These are phyloP conservation scores for Debaryomycetaceae sp. DNA, from an alignment of 1,139 yeast species.

Conservation along the genomic window DNA sequence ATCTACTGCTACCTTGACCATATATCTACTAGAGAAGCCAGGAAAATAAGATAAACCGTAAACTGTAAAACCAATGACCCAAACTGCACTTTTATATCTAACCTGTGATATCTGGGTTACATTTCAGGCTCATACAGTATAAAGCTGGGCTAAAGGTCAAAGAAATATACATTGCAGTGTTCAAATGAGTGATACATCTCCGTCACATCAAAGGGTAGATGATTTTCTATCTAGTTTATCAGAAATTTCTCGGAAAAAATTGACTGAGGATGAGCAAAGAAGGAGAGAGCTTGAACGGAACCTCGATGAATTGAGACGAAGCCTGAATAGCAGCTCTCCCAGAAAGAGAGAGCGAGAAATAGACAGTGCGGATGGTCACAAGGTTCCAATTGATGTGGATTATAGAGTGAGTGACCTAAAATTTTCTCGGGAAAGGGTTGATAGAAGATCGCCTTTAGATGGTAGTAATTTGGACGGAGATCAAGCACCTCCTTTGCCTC, in stretches of 20 bases:
- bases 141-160: neutral
- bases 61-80: neutral
- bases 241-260: constrained; percentile 28
- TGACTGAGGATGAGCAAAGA: constrained; percentile 30
- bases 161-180: neutral
- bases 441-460: neutral
- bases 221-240: constrained; percentile 34
- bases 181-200: constrained; percentile 20
- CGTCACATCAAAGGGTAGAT: constrained; percentile 29
- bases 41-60: no score
- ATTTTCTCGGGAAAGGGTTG: neutral
- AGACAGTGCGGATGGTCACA: neutral
- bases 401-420: neutral
- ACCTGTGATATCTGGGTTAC: neutral
- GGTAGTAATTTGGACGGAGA: neutral
- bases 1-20: no score
- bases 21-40: no score
- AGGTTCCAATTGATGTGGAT: neutral
- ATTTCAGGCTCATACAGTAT: neutral
- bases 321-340: constrained; percentile 26
- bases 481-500: constrained; percentile 7
- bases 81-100: neutral
- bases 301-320: constrained; percentile 27
- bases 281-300: constrained; percentile 30
- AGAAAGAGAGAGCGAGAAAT: constrained; percentile 7